These are phyloP conservation scores for Sarocladium brachiariae DNA, from an alignment of 2,329 filamentous ascomycete genomes.

Conservation along the genomic window DNA sequence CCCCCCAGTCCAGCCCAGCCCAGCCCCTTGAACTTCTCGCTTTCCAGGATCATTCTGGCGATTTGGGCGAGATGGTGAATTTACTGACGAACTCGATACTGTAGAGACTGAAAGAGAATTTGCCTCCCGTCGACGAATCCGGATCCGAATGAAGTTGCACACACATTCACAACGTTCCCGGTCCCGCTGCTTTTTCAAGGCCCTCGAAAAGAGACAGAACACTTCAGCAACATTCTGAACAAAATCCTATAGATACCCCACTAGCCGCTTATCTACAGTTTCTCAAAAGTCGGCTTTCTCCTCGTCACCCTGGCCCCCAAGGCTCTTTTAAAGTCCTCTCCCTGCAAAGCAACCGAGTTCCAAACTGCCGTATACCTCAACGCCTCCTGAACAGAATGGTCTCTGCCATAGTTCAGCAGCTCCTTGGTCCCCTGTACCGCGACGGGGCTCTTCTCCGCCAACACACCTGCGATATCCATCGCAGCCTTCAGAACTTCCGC, in stretches of 20 bases:
- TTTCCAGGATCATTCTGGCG: background rate
- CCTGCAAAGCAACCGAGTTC: constrained; percentile 81
- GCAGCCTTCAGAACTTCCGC: constrained; percentile 54
- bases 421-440: constrained; percentile 86
- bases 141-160: constrained; percentile 35
- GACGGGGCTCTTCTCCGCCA: constrained; percentile 79
- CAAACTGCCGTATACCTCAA: constrained; percentile 79
- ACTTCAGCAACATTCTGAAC: background rate
- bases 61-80: no score
- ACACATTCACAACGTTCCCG: constrained; percentile 12
- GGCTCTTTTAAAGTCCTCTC: constrained; percentile 66
- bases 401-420: constrained; percentile 72
- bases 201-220: constrained; percentile 8
- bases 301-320: constrained; percentile 72
- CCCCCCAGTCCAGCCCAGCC: background rate
- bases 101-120: constrained; percentile 45
- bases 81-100: background rate
- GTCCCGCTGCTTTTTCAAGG: no score
- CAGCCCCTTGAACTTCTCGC: background rate
- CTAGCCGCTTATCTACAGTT: constrained; percentile 61
- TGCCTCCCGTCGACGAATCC: constrained; percentile 44
- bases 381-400: constrained; percentile 70
- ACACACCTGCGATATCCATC: constrained; percentile 53
- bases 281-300: constrained; percentile 75
- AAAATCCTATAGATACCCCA: background rate